Percentiles rank a stretch among this genome's conserved stretches.
phyloP scores from a whole-genome alignment of 2,329 filamentous ascomycete species.

The Thielaviopsis populi region DNA sequence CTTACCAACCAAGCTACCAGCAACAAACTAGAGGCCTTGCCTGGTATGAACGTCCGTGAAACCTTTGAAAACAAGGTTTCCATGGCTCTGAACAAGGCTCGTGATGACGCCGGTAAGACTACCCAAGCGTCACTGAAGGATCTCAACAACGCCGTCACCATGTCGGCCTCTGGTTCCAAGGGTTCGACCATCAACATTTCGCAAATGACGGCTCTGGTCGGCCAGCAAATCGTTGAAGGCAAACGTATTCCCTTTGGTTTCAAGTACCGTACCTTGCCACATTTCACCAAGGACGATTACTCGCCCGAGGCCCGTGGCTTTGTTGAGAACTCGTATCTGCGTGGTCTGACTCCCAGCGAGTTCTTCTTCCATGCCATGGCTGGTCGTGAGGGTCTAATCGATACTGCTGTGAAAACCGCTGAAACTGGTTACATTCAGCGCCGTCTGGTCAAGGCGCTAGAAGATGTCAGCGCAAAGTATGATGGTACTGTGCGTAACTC shows the following conservation, averaged over 20 bases:
- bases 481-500: slow-evolving; percentile 96
- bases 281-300: slow-evolving; percentile 99
- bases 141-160: slow-evolving; percentile 89
- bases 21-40: slow-evolving; percentile 79
- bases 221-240: slow-evolving; percentile 95
- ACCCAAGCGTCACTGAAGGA: slow-evolving; percentile 90
- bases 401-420: slow-evolving; percentile 97
- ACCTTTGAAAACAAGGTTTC: slow-evolving; percentile 97
- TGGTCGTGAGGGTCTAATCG: slow-evolving; percentile 98
- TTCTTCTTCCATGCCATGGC: slow-evolving; percentile 99
- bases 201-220: slow-evolving; percentile 96
- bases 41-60: slow-evolving; percentile 96
- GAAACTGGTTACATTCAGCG: slow-evolving; percentile 99
- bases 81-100: slow-evolving; percentile 81
- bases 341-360: slow-evolving; percentile 84
- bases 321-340: slow-evolving; percentile 95
- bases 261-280: slow-evolving; percentile 91
- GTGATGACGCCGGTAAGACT: slow-evolving; percentile 87
- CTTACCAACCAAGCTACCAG: slow-evolving; percentile 67
- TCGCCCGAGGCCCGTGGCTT: slow-evolving; percentile 94
- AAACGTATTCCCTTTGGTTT: slow-evolving; percentile 99
- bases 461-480: slow-evolving; percentile 95
- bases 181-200: slow-evolving; percentile 99
- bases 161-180: slow-evolving; percentile 94
- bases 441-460: slow-evolving; percentile 91